Evolutionary conservation across 2,329 filamentous ascomycete species (phyloP), one percentile per base, ranked within the genome.

Genomic region (Neofusicoccum parvum): DNA sequence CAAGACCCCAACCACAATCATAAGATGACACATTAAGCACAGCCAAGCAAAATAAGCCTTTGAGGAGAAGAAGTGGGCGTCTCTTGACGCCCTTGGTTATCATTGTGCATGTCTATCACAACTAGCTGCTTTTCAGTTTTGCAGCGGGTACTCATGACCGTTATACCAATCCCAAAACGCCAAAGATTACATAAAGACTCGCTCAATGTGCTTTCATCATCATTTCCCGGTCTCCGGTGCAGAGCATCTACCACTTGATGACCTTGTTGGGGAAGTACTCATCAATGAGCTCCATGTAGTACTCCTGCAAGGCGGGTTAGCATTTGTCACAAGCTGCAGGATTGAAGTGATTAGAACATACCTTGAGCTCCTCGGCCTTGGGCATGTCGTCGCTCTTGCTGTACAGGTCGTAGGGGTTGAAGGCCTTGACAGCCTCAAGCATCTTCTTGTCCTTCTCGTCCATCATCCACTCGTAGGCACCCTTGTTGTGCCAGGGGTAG

Each of bases 401-500:
- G 82, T 96, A 96, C 62, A 96, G 75, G 75, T 96, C 93, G 72
- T 96, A 97, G 0, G 92, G 92, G 76, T 96, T 96, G 80, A 97
- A 96, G 0, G 91, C 92, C 77, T 87, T 86, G 58, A 96, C 92
- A 9, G 92, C 92, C 74, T 87, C 86, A 71, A 96, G 81, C 89
- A 96, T 93, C 72, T 85, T 84, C 77, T 89, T 80, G 72, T 97
- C 93, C 75, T 93, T 90, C 67, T 90, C 88, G 76, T 90, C 86
- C 92, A 96, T 96, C 77, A 96, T 86, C 79, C 92, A 87, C 67
- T 80, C 79, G 80, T 97, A 97, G 6, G 91, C 92, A 64, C 89
- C 90, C 76, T 90, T 89, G 67, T 85, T 87, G 80, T 96, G 93
- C 93, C 92, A 97, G 15, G 93, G 90, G 80, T 97, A 97, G 80